Percentiles rank a stretch among this genome's conserved stretches.
These are phyloP conservation scores for Colletotrichum caudatum DNA, from an alignment of 2,329 filamentous ascomycete species.

Conservation along the genomic window DNA sequence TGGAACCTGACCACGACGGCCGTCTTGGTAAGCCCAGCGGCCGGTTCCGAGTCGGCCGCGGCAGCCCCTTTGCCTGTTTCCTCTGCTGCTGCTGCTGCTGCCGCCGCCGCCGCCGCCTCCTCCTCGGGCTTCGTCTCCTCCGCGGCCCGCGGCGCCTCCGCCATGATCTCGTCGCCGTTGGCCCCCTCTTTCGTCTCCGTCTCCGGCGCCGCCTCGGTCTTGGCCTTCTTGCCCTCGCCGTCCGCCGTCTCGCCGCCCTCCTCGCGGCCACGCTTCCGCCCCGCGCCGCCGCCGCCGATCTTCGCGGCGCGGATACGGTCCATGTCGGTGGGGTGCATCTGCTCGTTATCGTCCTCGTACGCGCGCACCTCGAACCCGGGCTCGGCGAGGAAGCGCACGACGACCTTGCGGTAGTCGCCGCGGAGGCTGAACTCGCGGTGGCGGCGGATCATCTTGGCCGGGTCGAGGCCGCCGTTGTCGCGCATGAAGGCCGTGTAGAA, in stretches of 20 bases:
- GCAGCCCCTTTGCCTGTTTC: slow-evolving; percentile 34
- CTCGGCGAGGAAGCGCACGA: slow-evolving; percentile 73
- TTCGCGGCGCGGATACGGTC: slow-evolving; percentile 70
- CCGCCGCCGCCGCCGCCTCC: slow-evolving; percentile 36
- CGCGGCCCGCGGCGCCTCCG: slow-evolving; percentile 9
- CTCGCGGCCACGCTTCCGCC: slow-evolving; percentile 37
- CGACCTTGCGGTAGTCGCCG: slow-evolving; percentile 87
- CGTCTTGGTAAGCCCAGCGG: slow-evolving; percentile 60
- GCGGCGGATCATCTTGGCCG: slow-evolving; percentile 85
- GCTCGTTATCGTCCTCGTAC: slow-evolving; percentile 79
- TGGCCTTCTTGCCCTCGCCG: slow-evolving; percentile 44
- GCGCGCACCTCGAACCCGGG: slow-evolving; percentile 76
- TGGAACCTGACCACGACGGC: slow-evolving; percentile 80
- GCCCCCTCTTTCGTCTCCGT: neutral
- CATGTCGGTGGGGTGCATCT: slow-evolving; percentile 90
- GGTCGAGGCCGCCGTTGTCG: slow-evolving; percentile 82
- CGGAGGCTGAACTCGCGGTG: slow-evolving; percentile 91
- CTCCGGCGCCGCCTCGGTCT: slow-evolving; percentile 18
- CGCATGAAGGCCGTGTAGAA: slow-evolving; percentile 92
- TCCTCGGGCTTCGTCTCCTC: slow-evolving; percentile 22
- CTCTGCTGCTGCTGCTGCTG: no score
- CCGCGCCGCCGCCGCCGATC: slow-evolving; percentile 43
- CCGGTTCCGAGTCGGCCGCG: slow-evolving; percentile 16
- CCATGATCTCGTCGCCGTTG: slow-evolving; percentile 24
- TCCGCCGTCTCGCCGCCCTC: slow-evolving; percentile 42